Base-by-base conservation (phyloP, 257 asterid genomes). In the Jasminum sambac region DNA sequence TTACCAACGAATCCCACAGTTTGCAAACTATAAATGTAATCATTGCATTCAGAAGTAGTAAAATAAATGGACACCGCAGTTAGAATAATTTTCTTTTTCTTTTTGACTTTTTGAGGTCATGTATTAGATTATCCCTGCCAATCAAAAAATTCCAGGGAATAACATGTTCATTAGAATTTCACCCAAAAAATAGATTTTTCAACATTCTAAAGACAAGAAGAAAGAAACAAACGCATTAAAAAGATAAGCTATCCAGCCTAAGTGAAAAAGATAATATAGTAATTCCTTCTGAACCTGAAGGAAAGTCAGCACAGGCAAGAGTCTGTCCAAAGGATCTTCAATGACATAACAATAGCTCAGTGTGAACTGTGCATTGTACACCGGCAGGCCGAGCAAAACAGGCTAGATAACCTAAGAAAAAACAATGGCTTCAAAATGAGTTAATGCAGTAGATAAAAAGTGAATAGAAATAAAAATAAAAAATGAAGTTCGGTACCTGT, bases 401-500 rank as follows among this genome's bases (percentile, higher is more conserved):
- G 62, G 62, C 14, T 55, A 55, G 14, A 19, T 9, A 30, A 55
- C 23, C 19, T 23, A 19, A 55, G 30, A 55, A 9, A 19, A 55
- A 55, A 5, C 62, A 11, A 4, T 55, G 62, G 10, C 23, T 11
- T 10, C 11, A 8, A 55, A 55, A 55, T 23, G 36, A 23, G 34
- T 9, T 11, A 11, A 19, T 9, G 14, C 34, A 19, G 62, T 16
- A 55, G 62, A 23, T 30, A 21, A 55, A 55, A 52, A 17, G 44
- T 1, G 9, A 40, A 5, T 40, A 1, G 6, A 40, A 40, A 6
- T 1, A 5, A 40, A 40, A 11, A 40, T 7, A 5, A 40, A 40
- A 40, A 40, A 48, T 48, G 13, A 43, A 61, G 17, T 14, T 25
- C 4, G 55, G 63, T 67, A 68, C 71, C 72, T 72, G 48, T 30